These are phyloP conservation scores for Bryoglossum gracile DNA, from an alignment of 495 filamentous ascomycete genomes.

Conservation along the genomic window DNA sequence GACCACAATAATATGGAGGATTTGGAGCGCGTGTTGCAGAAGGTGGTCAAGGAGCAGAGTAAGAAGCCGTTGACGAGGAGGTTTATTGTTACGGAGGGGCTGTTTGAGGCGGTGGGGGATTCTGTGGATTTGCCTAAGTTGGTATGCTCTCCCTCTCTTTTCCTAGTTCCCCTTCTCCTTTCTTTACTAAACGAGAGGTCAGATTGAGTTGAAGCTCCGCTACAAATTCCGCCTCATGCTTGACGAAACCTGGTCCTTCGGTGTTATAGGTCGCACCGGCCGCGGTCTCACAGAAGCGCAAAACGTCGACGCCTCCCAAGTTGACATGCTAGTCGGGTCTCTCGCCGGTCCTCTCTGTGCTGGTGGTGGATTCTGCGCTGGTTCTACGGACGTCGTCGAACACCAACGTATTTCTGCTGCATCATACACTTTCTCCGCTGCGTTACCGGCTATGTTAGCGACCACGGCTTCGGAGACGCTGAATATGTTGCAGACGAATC, in stretches of 20 bases:
- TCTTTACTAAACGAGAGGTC: no score
- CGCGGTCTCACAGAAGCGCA: slow-evolving; percentile 91
- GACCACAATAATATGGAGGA: slow-evolving; percentile 96
- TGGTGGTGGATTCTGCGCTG: slow-evolving; percentile 93
- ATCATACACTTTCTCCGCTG: slow-evolving; percentile 91
- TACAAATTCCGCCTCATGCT: slow-evolving; percentile 98
- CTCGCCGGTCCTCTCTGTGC: slow-evolving; percentile 84
- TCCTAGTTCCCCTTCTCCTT: slow-evolving; percentile 13
- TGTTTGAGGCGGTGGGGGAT: slow-evolving; percentile 89
- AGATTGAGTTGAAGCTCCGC: slow-evolving; percentile 84
- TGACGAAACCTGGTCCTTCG: slow-evolving; percentile 96
- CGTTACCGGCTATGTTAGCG: slow-evolving; percentile 85
- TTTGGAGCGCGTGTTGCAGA: slow-evolving; percentile 75
- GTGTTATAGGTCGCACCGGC: slow-evolving; percentile 83
- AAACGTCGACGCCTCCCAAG: slow-evolving; percentile 81
- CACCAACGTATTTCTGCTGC: slow-evolving; percentile 89
- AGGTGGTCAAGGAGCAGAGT: slow-evolving; percentile 78
- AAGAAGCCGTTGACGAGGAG: slow-evolving; percentile 79
- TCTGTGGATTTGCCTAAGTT: slow-evolving; percentile 77
- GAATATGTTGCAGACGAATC: slow-evolving; percentile 72
- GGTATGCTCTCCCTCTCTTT: slow-evolving; percentile 40
- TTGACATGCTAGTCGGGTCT: slow-evolving; percentile 95
- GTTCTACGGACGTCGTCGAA: slow-evolving; percentile 80
- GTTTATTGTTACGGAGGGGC: slow-evolving; percentile 93
- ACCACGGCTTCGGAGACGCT: slow-evolving; percentile 90